A percentile compares a stretch with the other conserved stretches of the same genome.
These are phyloP conservation scores for Volvox carteri DNA, from an alignment of 163 green algal species.

Conservation along the genomic window DNA sequence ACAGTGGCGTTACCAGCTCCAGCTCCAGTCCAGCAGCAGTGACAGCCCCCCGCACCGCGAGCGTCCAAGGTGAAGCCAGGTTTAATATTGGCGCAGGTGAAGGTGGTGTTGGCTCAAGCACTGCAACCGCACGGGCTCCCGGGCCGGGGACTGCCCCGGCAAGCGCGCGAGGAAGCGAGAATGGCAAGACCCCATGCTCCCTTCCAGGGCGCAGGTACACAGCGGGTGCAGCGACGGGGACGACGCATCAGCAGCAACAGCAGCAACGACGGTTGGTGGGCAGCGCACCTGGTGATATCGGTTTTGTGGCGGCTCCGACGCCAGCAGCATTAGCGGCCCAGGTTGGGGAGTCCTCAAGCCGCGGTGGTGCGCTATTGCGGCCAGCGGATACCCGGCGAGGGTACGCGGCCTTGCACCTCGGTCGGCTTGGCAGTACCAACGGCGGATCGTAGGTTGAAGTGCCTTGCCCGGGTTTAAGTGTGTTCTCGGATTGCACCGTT, in stretches of 20 bases:
- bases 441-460: not conserved
- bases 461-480: no score
- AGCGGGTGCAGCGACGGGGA: not conserved
- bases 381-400: not conserved
- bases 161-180: not conserved
- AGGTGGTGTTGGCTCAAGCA: not conserved
- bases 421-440: not conserved
- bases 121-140: not conserved
- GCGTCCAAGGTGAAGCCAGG: no score
- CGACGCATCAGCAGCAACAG: not conserved
- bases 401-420: conserved; percentile 27
- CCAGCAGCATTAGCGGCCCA: not conserved
- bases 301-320: not conserved
- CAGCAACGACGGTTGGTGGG: not conserved
- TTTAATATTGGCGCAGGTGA: not conserved
- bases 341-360: not conserved
- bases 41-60: no score
- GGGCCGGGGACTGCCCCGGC: not conserved
- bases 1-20: not conserved
- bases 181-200: not conserved
- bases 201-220: not conserved
- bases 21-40: not conserved
- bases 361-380: not conserved
- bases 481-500: no score
- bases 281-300: not conserved